phyloP scores from a whole-genome alignment of 176 grass and related monocot species.

The Aegilops bicornis region DNA sequence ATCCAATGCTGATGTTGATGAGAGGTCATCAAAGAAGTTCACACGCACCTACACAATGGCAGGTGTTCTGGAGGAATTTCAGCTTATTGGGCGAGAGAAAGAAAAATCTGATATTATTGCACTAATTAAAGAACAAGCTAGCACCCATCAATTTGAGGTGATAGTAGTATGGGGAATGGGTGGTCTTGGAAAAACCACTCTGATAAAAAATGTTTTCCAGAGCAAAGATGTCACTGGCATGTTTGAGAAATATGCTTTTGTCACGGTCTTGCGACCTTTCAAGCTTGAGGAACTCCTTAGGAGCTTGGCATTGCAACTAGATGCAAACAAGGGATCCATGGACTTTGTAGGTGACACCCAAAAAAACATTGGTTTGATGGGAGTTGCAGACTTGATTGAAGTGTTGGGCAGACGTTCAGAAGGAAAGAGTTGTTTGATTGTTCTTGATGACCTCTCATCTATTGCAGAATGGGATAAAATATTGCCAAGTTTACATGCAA shows the following conservation, averaged over 20 bases:
- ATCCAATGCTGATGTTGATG: neutral
- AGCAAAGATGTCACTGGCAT: neutral
- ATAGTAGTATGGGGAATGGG: slow-evolving; percentile 28
- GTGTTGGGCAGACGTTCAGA: neutral
- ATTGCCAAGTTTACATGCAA: neutral
- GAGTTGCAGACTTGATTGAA: neutral
- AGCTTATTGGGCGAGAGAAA: neutral
- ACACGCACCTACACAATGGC: neutral
- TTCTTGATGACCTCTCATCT: neutral
- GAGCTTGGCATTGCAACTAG: neutral
- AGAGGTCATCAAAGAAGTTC: no score
- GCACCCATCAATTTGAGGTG: neutral
- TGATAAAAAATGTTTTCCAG: neutral
- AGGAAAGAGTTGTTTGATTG: neutral
- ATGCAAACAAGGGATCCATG: neutral
- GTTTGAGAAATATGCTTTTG: slow-evolving; percentile 11
- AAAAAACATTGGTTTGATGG: neutral
- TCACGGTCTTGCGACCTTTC: slow-evolving; percentile 11
- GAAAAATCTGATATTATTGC: neutral
- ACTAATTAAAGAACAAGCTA: neutral
- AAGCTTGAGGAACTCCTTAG: neutral
- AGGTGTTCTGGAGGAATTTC: neutral
- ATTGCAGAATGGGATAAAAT: neutral
- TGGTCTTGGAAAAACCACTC: slow-evolving; percentile 36
- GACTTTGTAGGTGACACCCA: neutral